phyloP scores from a whole-genome alignment of 768 basidiomycete species.

The Leucocoprinus sp. region DNA sequence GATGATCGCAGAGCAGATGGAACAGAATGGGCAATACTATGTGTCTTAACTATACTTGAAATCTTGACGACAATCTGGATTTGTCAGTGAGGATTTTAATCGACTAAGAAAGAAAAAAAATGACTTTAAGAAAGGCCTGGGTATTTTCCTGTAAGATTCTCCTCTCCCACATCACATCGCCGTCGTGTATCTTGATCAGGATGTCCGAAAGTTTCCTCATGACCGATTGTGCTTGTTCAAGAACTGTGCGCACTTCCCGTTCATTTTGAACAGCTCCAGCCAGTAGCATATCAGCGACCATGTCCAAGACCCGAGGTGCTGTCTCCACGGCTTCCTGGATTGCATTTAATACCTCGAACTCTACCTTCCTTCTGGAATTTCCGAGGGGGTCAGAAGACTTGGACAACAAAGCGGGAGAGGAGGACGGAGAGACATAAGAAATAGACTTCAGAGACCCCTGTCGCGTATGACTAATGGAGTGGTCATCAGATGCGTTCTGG shows the following conservation, averaged over 20 bases:
- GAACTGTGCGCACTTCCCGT: constrained; percentile 41
- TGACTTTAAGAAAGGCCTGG: constrained; percentile 74
- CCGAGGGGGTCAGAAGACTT: constrained; percentile 29
- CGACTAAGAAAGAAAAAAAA: constrained; percentile 6
- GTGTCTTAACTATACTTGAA: constrained; percentile 62
- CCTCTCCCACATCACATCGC: constrained; percentile 44
- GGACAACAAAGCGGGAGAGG: constrained; percentile 30
- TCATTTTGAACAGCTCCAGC: constrained; percentile 34
- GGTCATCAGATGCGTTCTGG: constrained; percentile 7
- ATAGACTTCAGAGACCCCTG: constrained; percentile 34
- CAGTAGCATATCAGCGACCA: constrained; percentile 65
- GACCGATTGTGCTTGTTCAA: constrained; percentile 54
- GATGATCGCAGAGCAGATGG: constrained; percentile 52
- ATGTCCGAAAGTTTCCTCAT: constrained; percentile 56
- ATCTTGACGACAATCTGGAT: constrained; percentile 66
- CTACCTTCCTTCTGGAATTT: constrained; percentile 56
- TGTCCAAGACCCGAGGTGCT: constrained; percentile 76
- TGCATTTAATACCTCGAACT: constrained; percentile 71
- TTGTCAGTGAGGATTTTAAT: not conserved
- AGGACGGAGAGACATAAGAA: constrained; percentile 25
- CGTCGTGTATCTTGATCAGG: constrained; percentile 50
- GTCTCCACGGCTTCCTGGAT: constrained; percentile 73
- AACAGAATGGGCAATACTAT: constrained; percentile 49
- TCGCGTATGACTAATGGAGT: constrained; percentile 24
- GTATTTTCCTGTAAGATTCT: constrained; percentile 70